Percentiles rank a stretch among this genome's conserved stretches.
Conservation (phyloP, 352 stramenopile genomes). For the Globisporangium apiculatum region DNA sequence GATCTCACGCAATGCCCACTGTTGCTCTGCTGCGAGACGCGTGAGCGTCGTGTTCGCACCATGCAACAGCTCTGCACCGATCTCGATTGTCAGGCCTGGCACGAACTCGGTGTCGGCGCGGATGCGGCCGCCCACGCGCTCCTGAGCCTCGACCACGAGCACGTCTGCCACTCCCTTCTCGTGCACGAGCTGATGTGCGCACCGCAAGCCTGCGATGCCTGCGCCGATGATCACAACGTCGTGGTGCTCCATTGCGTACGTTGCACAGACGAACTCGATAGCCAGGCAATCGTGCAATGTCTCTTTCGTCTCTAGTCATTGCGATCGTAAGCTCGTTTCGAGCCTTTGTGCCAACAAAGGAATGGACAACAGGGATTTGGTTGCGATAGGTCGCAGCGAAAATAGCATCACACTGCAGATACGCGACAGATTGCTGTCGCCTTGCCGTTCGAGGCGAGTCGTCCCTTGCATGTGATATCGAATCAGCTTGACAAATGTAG, state of each 20-base stretch:
- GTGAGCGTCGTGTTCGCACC: constrained; percentile 76
- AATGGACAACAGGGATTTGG: too few relatives aligned
- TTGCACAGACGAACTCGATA: too few relatives aligned
- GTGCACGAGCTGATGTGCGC: constrained; percentile 52
- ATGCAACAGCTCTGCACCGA: constrained; percentile 72
- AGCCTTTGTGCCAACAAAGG: too few relatives aligned
- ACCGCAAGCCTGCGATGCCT: constrained; percentile 57
- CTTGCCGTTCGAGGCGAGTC: too few relatives aligned
- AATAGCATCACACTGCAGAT: too few relatives aligned
- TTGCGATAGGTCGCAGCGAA: too few relatives aligned
- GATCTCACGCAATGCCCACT: constrained; percentile 70
- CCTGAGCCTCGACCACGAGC: constrained; percentile 65
- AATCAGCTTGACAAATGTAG: too few relatives aligned
- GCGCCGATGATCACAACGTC: constrained; percentile 71
- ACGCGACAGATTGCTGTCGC: too few relatives aligned
- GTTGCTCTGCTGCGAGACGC: constrained; percentile 45
- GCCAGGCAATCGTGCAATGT: too few relatives aligned
- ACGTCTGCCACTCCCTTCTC: constrained; percentile 50
- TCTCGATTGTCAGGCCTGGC: constrained; percentile 60
- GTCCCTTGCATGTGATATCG: too few relatives aligned
- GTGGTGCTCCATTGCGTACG: constrained; percentile 20
- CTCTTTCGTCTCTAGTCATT: too few relatives aligned
- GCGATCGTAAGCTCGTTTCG: too few relatives aligned
- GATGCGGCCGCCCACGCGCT: constrained; percentile 62
- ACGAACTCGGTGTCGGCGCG: constrained; percentile 56